These are phyloP conservation scores for Porcisia deanei DNA, from an alignment of 208 protist genomes.

Conservation along the genomic window DNA sequence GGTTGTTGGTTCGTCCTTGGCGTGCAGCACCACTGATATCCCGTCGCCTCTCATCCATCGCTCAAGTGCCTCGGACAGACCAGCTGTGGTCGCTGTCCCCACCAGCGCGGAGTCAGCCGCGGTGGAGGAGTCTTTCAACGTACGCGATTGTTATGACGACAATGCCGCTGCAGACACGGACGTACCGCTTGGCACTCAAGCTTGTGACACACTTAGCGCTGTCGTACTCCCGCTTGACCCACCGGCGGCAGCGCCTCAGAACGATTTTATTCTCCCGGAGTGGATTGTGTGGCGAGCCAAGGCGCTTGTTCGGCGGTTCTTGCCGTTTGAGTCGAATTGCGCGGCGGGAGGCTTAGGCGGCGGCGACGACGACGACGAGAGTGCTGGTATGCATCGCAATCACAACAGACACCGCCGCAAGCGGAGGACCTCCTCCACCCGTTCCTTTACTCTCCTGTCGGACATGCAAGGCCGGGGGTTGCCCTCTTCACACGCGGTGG, in stretches of 20 bases:
- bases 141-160: background rate
- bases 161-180: background rate
- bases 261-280: constrained; percentile 23
- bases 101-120: background rate
- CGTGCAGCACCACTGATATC: no score
- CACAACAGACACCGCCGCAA: background rate
- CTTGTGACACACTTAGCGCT: background rate
- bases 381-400: background rate
- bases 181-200: background rate
- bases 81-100: background rate
- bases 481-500: no score
- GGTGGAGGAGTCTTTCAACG: background rate
- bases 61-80: no score
- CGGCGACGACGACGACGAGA: background rate
- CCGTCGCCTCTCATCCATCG: no score
- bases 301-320: constrained; percentile 32
- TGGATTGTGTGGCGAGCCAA: constrained; percentile 39
- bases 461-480: background rate
- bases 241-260: background rate
- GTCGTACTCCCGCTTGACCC: background rate
- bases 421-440: background rate
- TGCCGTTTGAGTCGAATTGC: background rate
- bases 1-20: no score
- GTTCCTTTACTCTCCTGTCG: background rate
- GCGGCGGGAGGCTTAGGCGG: background rate